Percentiles rank a stretch among this genome's conserved stretches.
These are phyloP conservation scores for Mortierella sp. DNA, from an alignment of 371 early-diverging fungal genomes.

Conservation along the genomic window DNA sequence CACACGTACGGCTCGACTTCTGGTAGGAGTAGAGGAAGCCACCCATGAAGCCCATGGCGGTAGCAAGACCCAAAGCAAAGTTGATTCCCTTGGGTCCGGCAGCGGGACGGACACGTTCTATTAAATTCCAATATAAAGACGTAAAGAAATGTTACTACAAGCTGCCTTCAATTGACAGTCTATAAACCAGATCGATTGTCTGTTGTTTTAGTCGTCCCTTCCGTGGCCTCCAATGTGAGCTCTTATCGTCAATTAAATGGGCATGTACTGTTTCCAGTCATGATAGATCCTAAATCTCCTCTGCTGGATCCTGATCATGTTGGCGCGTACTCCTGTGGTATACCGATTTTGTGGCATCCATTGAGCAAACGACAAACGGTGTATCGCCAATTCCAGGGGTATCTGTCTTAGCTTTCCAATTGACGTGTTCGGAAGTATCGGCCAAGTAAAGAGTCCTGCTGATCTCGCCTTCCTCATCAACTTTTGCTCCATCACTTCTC, in stretches of 20 bases:
- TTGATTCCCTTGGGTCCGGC: slow-evolving; percentile 63
- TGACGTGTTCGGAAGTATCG: not conserved
- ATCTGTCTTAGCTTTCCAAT: not conserved
- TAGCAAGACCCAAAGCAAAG: slow-evolving; percentile 65
- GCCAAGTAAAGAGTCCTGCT: not conserved
- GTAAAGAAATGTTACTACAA: not conserved
- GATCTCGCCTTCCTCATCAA: slow-evolving; percentile 7
- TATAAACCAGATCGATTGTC: not conserved
- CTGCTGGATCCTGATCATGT: not conserved
- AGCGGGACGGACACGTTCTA: slow-evolving; percentile 58
- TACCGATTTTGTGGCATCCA: not conserved
- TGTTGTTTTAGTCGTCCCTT: not conserved
- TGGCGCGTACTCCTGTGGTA: not conserved
- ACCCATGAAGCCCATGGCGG: slow-evolving; percentile 71
- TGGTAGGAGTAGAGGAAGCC: slow-evolving; percentile 82
- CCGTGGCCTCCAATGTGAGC: not conserved
- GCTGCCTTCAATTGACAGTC: not conserved
- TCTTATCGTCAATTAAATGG: not conserved
- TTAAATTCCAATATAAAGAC: not conserved
- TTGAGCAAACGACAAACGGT: not conserved
- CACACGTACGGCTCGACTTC: slow-evolving; percentile 73
- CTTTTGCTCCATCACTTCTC: not conserved
- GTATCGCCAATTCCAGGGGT: not conserved
- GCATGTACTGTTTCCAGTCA: not conserved
- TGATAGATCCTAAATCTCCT: not conserved